Conservation (phyloP, 2,329 filamentous ascomycete species). For the Rutstroemia sp. region DNA sequence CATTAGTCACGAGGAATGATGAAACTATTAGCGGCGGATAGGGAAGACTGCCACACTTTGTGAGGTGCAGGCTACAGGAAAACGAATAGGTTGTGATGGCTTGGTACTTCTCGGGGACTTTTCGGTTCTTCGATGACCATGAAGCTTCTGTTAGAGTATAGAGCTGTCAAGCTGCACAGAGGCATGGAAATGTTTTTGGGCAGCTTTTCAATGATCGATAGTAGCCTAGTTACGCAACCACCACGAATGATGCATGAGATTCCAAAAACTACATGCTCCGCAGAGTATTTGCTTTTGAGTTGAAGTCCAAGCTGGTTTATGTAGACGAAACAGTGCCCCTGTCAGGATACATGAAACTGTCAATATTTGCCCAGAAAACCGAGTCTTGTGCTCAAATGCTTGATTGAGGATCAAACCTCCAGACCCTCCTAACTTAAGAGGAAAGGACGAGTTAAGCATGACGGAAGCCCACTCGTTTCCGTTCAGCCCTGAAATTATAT, state of each 20-base stretch:
- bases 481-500: too few species aligned
- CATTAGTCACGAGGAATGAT: slow-evolving; percentile 23
- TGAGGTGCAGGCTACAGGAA: slow-evolving; percentile 9
- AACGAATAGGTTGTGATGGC: slow-evolving; percentile 13
- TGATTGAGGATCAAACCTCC: too few species aligned
- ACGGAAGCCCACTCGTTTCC: too few species aligned
- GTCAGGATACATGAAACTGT: too few species aligned
- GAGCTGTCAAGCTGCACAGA: slow-evolving; percentile 5
- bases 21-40: slow-evolving; percentile 19
- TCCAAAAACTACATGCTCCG: slow-evolving; percentile 9
- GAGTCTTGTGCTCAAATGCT: too few species aligned
- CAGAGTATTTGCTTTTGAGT: not conserved
- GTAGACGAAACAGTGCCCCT: not conserved
- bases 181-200: slow-evolving; percentile 11
- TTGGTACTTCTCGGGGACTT: slow-evolving; percentile 16
- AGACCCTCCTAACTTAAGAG: too few species aligned
- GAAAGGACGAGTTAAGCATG: too few species aligned
- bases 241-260: slow-evolving; percentile 29
- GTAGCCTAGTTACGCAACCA: slow-evolving; percentile 24
- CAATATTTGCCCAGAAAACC: too few species aligned
- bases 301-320: not conserved
- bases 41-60: slow-evolving; percentile 16
- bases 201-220: slow-evolving; percentile 21
- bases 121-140: slow-evolving; percentile 15
- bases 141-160: slow-evolving; percentile 11